Conservation (phyloP, 2,329 filamentous ascomycete species). For the Alternaria panax region DNA sequence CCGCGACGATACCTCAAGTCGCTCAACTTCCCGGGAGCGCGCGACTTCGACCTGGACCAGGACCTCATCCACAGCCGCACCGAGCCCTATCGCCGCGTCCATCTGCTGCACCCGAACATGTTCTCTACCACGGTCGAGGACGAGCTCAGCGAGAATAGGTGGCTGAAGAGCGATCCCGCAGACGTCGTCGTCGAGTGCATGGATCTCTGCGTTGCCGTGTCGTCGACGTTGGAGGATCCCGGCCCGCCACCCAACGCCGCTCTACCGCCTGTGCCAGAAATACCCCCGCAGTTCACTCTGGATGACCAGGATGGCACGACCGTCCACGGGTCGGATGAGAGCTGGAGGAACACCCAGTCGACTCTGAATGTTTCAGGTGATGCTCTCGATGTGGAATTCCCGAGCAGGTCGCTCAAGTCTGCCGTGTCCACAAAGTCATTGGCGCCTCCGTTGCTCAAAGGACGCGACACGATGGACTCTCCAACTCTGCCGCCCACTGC, state of each 20-base stretch:
- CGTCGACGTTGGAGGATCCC: conserved; percentile 53
- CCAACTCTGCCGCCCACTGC: conserved; percentile 66
- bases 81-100: conserved; percentile 74
- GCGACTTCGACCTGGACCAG: conserved; percentile 80
- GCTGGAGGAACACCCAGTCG: conserved; percentile 64
- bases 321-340: conserved; percentile 48
- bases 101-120: conserved; percentile 84
- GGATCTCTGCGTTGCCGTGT: conserved; percentile 64
- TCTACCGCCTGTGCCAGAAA: conserved; percentile 52
- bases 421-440: conserved; percentile 54
- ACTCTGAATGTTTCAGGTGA: conserved; percentile 52
- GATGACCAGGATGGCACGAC: conserved; percentile 39
- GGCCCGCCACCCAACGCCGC: conserved; percentile 57
- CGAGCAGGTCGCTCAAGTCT: conserved; percentile 47
- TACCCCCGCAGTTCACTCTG: conserved; percentile 43
- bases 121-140: conserved; percentile 80
- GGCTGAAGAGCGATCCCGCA: conserved; percentile 79
- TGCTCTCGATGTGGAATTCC: conserved; percentile 30
- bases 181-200: conserved; percentile 84
- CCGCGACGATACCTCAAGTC: conserved; percentile 79
- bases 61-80: conserved; percentile 78
- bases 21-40: conserved; percentile 71
- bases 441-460: conserved; percentile 55
- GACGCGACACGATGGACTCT: conserved; percentile 62
- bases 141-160: conserved; percentile 79